Conservation (phyloP, 305 asterid genomes). For the Stenogyne calaminthoides region DNA sequence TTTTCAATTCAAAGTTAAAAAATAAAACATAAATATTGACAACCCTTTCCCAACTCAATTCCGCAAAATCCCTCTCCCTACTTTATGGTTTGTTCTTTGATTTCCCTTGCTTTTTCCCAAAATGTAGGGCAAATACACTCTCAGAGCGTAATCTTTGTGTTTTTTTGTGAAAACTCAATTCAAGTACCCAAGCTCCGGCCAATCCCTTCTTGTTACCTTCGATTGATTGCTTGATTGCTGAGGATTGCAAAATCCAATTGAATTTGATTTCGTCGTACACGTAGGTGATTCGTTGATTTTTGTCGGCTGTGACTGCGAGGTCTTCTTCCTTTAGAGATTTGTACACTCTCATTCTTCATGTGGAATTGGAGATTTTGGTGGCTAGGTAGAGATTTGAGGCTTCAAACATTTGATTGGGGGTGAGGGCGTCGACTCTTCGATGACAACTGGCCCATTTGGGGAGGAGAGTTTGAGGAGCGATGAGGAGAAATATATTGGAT, state of each 20-base stretch:
- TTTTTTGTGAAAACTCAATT: slow-evolving; percentile 59
- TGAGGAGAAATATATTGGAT: slow-evolving; percentile 54
- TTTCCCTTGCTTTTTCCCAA: no score
- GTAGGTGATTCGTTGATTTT: slow-evolving; percentile 54
- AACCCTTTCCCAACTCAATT: no score
- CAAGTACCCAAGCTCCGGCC: slow-evolving; percentile 50
- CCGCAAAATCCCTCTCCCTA: no score
- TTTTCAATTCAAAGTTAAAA: no score
- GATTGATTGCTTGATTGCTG: slow-evolving; percentile 31
- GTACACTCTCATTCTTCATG: slow-evolving; percentile 55
- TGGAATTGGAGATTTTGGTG: slow-evolving; percentile 52
- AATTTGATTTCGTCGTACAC: slow-evolving; percentile 36
- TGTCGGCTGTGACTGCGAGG: slow-evolving; percentile 52
- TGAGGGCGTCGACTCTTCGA: slow-evolving; percentile 71
- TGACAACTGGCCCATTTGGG: slow-evolving; percentile 51
- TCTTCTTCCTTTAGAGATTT: slow-evolving; percentile 57
- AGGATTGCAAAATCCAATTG: slow-evolving; percentile 53
- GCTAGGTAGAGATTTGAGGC: slow-evolving; percentile 54
- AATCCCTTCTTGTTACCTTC: slow-evolving; percentile 10
- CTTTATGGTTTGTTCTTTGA: no score
- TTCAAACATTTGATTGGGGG: slow-evolving; percentile 61
- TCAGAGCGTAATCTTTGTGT: slow-evolving; percentile 49
- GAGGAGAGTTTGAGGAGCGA: slow-evolving; percentile 45
- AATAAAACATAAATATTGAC: no score
- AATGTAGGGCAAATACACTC: no score